Conservation (phyloP, 208 protist genomes). For the Crithidia brevicula region DNA sequence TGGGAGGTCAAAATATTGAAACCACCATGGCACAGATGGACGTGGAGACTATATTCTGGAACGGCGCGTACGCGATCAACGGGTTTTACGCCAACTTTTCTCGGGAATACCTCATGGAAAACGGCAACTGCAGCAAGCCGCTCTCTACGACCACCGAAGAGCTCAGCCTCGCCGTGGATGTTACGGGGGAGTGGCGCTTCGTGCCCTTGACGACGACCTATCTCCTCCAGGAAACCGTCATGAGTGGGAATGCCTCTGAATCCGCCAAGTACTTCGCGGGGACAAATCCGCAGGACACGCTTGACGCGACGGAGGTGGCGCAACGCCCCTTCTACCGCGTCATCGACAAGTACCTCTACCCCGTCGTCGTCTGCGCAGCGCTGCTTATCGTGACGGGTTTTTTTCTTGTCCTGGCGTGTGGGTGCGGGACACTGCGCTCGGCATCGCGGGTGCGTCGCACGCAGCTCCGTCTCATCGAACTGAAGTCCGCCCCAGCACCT, state of each 20-base stretch:
- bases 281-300: slow-evolving; percentile 10
- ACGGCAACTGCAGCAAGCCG: slow-evolving; percentile 30
- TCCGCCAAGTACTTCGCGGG: not conserved
- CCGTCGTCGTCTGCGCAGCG: not conserved
- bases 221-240: slow-evolving; percentile 24
- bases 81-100: slow-evolving; percentile 38
- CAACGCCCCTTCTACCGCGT: slow-evolving; percentile 6
- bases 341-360: slow-evolving; percentile 15
- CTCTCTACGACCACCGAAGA: not conserved
- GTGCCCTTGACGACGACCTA: slow-evolving; percentile 20
- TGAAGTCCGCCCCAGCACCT: not conserved
- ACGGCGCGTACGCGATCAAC: slow-evolving; percentile 26
- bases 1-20: not conserved
- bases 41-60: slow-evolving; percentile 35
- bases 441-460: not conserved
- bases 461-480: slow-evolving; percentile 9
- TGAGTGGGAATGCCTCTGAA: not conserved
- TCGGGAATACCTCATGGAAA: slow-evolving; percentile 14
- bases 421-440: not conserved
- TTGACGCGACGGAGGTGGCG: not conserved
- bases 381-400: slow-evolving; percentile 14
- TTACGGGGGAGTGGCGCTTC: slow-evolving; percentile 38
- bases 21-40: slow-evolving; percentile 21
- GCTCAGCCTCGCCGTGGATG: slow-evolving; percentile 26
- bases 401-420: slow-evolving; percentile 5